Evolutionary conservation across 164 flowering plant species (phyloP).

Genomic region (Macadamia tetraphylla): DNA sequence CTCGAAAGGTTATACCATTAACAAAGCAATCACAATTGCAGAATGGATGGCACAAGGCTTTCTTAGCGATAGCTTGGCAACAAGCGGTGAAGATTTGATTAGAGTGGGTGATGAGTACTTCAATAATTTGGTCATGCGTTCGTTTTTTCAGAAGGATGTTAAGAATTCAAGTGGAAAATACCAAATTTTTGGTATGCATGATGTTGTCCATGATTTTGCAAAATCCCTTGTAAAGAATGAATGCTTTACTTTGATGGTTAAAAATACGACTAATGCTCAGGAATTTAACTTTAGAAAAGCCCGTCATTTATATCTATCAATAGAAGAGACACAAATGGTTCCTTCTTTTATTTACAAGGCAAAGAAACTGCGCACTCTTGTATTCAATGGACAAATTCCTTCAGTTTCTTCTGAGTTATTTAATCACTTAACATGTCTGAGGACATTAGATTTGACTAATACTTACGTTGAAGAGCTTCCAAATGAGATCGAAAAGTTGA

Average conservation of each 20-base stretch:
- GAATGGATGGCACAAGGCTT: constrained; percentile 22
- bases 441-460: background rate
- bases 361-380: background rate
- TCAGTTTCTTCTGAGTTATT: background rate
- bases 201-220: constrained; percentile 2
- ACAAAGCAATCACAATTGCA: constrained; percentile 11
- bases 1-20: constrained; percentile 13
- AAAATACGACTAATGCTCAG: background rate
- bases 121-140: background rate
- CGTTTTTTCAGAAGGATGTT: constrained; percentile 1
- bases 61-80: background rate
- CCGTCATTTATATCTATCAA: background rate
- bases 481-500: constrained; percentile 1
- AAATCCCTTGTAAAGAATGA: background rate
- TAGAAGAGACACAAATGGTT: background rate
- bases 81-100: constrained; percentile 5
- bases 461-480: background rate
- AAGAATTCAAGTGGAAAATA: background rate
- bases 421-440: background rate
- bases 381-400: background rate
- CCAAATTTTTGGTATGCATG: constrained; percentile 1
- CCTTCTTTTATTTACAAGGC: background rate
- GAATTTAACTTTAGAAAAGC: background rate
- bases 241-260: background rate
- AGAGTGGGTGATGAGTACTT: constrained; percentile 16